A percentile compares a stretch with the other conserved stretches of the same genome.
phyloP scores from a whole-genome alignment of 2,329 filamentous ascomycete genomes.

The Myriosclerotinia duriaeana region DNA sequence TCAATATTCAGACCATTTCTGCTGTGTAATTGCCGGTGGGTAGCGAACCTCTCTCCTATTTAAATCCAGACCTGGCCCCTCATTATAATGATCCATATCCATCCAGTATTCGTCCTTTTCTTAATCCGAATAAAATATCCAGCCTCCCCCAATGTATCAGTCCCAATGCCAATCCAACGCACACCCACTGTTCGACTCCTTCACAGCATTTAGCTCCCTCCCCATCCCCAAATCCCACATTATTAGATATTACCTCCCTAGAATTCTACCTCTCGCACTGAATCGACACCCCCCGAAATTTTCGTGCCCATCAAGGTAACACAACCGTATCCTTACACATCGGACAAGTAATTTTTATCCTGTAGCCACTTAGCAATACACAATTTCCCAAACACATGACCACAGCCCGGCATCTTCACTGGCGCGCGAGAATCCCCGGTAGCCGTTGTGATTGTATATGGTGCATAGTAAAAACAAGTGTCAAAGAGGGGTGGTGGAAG shows the following conservation, averaged over 20 bases:
- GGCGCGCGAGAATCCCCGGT: background rate
- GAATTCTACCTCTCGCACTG: background rate
- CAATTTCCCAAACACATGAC: background rate
- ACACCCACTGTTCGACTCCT: no score
- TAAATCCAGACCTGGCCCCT: background rate
- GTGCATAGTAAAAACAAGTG: background rate
- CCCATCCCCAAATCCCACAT: background rate
- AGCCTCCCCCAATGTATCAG: no score
- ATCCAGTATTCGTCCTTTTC: no score
- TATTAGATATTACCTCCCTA: background rate
- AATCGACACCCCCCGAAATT: background rate
- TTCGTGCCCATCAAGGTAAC: background rate
- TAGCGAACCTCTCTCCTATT: background rate
- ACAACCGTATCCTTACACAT: background rate
- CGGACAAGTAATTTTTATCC: background rate
- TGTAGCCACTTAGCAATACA: conserved; percentile 3
- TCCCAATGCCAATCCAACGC: no score
- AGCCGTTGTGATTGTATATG: background rate
- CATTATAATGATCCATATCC: no score
- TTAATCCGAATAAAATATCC: no score
- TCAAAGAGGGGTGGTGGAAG: background rate
- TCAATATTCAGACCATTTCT: background rate
- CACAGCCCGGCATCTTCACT: background rate
- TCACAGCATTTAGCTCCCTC: no score
- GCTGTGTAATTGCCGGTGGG: background rate